A percentile compares a stretch with the other conserved stretches of the same genome.
phyloP scores from a whole-genome alignment of 305 asterid species.

The Petunia hybrid region DNA sequence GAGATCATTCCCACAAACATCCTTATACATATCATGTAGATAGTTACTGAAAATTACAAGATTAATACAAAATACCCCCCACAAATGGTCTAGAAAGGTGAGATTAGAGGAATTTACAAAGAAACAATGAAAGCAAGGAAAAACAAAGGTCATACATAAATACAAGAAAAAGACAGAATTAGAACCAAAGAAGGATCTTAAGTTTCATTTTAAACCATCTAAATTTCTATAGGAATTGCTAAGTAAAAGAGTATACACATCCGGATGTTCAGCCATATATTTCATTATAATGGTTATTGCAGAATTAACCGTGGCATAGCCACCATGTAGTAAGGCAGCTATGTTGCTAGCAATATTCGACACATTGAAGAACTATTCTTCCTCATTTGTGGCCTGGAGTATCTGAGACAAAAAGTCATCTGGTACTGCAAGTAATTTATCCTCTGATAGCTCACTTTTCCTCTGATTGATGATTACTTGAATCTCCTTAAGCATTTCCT shows the following conservation, averaged over 20 bases:
- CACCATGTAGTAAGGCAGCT: slow-evolving; percentile 25
- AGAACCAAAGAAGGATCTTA: no score
- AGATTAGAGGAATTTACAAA: no score
- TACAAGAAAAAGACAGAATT: no score
- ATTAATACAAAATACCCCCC: no score
- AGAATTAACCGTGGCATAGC: slow-evolving; percentile 25
- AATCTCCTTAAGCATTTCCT: slow-evolving; percentile 19
- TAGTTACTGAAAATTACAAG: no score
- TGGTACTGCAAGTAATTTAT: neutral
- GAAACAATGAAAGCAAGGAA: no score
- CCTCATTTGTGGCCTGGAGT: slow-evolving; percentile 27
- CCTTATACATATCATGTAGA: no score
- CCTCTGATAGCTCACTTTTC: neutral
- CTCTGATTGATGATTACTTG: neutral
- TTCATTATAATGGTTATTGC: slow-evolving; percentile 27
- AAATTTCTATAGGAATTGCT: no score
- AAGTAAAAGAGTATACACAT: neutral
- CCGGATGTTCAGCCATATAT: slow-evolving; percentile 31
- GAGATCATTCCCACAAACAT: no score
- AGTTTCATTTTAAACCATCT: no score
- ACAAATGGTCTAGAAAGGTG: no score
- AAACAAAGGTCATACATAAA: no score
- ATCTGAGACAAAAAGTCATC: slow-evolving; percentile 31
- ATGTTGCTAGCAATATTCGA: slow-evolving; percentile 25
- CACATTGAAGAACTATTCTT: neutral